Evolutionary conservation across 176 grass and related monocot species (phyloP).

Genomic region (bread wheat (Triticum aestivum)): IWGSC_CS_RefSeq_v2.1 NC_057803.1:750831362-750831861

Average conservation of each 20-base stretch:
- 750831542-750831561: constrained; percentile 84
- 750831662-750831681: constrained; percentile 89
- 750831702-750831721: background rate
- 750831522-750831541: constrained; percentile 93
- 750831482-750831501: constrained; percentile 96
- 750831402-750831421: background rate
- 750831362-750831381: too few species aligned
- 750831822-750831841: constrained; percentile 84
- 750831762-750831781: constrained; percentile 51
- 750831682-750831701: constrained; percentile 53
- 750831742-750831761: background rate
- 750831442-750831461: constrained; percentile 97
- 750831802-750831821: constrained; percentile 84
- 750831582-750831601: constrained; percentile 68
- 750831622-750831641: constrained; percentile 72
- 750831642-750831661: constrained; percentile 90
- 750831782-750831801: constrained; percentile 98
- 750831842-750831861: constrained; percentile 78
- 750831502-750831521: constrained; percentile 91
- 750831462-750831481: constrained; percentile 89
- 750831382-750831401: background rate
- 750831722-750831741: background rate
- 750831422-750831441: constrained; percentile 25
- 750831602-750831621: constrained; percentile 86
- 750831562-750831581: constrained; percentile 77